These are phyloP conservation scores for Mariannaea elegans DNA, from an alignment of 2,329 filamentous ascomycete genomes.

Conservation along the genomic window DNA sequence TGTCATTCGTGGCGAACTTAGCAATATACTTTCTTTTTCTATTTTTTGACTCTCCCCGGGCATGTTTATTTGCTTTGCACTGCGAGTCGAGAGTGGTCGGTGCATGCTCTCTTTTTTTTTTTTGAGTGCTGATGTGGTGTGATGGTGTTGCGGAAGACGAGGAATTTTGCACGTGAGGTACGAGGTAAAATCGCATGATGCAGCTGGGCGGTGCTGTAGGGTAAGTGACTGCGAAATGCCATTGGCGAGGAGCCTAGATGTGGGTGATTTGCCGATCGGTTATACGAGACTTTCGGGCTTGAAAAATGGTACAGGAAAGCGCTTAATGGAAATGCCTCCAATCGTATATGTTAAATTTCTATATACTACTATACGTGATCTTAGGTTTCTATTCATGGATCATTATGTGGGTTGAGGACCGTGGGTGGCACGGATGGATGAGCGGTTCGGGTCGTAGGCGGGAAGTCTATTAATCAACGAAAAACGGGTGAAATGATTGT, in stretches of 20 bases:
- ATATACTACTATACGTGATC: not conserved
- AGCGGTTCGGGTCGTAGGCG: not conserved
- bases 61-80: not conserved
- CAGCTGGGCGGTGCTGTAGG: constrained; percentile 1
- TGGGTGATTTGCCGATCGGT: not conserved
- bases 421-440: not conserved
- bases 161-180: not conserved
- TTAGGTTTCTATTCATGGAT: not conserved
- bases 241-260: too few relatives aligned
- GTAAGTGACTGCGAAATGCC: not conserved
- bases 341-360: too few relatives aligned
- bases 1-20: not conserved
- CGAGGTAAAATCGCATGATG: not conserved
- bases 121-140: not conserved
- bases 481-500: too few relatives aligned
- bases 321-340: too few relatives aligned
- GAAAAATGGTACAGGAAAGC: too few relatives aligned
- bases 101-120: not conserved
- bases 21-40: not conserved
- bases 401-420: too few relatives aligned
- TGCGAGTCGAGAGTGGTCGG: not conserved
- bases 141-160: not conserved
- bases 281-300: too few relatives aligned
- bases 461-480: not conserved
- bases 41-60: not conserved